Evolutionary conservation across 352 stramenopile genomes (phyloP).

Genomic region (Aphanomyces cochlioides): DNA sequence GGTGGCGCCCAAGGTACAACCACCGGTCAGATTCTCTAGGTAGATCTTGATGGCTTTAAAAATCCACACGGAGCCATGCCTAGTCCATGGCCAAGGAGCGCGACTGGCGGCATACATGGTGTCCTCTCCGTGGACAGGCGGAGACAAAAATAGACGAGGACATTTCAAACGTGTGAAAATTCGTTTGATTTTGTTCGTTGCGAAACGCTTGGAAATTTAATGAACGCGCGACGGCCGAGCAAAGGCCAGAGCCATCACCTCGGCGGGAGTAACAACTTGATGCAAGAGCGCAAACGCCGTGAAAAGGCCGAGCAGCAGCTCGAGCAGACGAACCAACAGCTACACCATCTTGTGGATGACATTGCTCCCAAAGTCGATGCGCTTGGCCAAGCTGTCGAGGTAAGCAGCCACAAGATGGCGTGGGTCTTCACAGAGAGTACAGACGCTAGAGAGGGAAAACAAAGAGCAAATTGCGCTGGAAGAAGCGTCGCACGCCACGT

Average conservation of each 20-base stretch:
- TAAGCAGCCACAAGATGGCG: constrained; percentile 27
- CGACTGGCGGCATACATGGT: too few relatives aligned
- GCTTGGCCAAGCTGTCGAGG: constrained; percentile 48
- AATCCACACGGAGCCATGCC: too few relatives aligned
- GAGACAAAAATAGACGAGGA: too few relatives aligned
- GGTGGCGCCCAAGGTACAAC: too few relatives aligned
- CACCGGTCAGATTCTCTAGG: too few relatives aligned
- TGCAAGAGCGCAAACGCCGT: constrained; percentile 52
- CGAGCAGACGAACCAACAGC: constrained; percentile 37
- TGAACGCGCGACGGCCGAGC: too few relatives aligned
- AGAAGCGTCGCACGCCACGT: constrained; percentile 52
- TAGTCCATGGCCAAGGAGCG: too few relatives aligned
- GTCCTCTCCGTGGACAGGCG: too few relatives aligned
- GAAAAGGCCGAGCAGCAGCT: constrained; percentile 49
- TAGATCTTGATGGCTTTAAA: too few relatives aligned
- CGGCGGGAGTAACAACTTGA: constrained; percentile 63
- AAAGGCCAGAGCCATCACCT: constrained; percentile 41
- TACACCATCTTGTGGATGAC: constrained; percentile 42
- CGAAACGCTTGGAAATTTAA: too few relatives aligned
- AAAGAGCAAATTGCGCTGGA: constrained; percentile 53
- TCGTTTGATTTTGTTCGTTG: too few relatives aligned
- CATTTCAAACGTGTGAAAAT: too few relatives aligned
- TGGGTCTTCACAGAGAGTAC: constrained; percentile 22
- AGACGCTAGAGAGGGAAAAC: constrained; percentile 55
- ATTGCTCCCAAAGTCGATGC: constrained; percentile 50